These are phyloP conservation scores for Candida tetrigidarum DNA, from an alignment of 1,139 yeast genomes.

Conservation along the genomic window DNA sequence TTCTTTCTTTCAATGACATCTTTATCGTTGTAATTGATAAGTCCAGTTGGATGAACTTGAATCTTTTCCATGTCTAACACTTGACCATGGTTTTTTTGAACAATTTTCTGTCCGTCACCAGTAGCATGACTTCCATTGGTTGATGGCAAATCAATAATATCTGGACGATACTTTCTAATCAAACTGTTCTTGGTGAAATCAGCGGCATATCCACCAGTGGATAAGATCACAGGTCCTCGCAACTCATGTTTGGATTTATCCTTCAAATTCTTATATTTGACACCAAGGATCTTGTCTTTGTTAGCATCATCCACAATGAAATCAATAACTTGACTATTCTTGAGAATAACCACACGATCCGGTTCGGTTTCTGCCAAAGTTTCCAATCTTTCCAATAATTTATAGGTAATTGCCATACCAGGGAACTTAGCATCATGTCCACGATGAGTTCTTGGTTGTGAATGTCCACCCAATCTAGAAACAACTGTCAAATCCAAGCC, in stretches of 20 bases:
- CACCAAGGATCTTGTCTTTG: constrained; percentile 43
- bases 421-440: constrained; percentile 70
- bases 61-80: constrained; percentile 77
- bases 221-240: constrained; percentile 65
- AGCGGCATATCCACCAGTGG: constrained; percentile 82
- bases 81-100: constrained; percentile 60
- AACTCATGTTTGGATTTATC: constrained; percentile 37
- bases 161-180: constrained; percentile 62
- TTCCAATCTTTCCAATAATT: constrained; percentile 59
- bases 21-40: constrained; percentile 65
- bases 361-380: constrained; percentile 53
- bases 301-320: constrained; percentile 38
- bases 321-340: constrained; percentile 61
- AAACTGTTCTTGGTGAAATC: constrained; percentile 58
- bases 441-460: constrained; percentile 75
- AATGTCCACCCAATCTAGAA: constrained; percentile 75
- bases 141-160: constrained; percentile 63
- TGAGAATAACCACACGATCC: constrained; percentile 51
- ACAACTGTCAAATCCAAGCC: constrained; percentile 66
- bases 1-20: constrained; percentile 45
- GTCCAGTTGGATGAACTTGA: constrained; percentile 85
- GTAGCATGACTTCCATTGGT: constrained; percentile 78
- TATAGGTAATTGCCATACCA: constrained; percentile 77
- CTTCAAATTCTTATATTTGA: constrained; percentile 48
- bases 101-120: constrained; percentile 74